Evolutionary conservation across 2,329 filamentous ascomycete genomes (phyloP), one percentile per base, ranked within the genome.

Genomic region (Sclerotinia sclerotiorum): DNA sequence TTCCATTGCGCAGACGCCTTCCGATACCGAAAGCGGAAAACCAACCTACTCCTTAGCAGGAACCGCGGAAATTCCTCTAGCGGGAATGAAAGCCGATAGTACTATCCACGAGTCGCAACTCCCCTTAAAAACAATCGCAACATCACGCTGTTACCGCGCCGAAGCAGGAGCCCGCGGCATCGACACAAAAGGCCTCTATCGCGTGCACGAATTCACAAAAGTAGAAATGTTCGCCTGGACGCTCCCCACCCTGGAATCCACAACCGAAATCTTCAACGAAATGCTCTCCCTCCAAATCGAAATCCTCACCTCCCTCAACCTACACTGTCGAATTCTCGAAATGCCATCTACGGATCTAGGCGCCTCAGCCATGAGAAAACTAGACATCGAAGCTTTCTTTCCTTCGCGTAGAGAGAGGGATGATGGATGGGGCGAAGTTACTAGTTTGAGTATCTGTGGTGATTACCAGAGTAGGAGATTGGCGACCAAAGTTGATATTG

Each of bases 171-270:
- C 93, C 0, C 85, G 94, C 51, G 95, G 95, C 42, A 89, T 90
- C 32, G 92, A 95, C 74, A 97, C 94, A 1, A 97, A 97, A 80
- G 95, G 95, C 6, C 82, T 99, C 1, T 99, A 98, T 80, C 90
- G 95, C 39, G 95, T 99, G 4, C 95, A 99, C 80, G 95, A 99
- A 80, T 99, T 99, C 80, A 97, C 93, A 39, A 99, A 99, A 79
- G 94, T 99, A 0, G 95, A 99, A 80, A 89, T 99, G 84, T 98
- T 99, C 78, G 93, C 91, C 0, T 99, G 95, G 95, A 90, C 92
- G 5, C 75, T 84, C 42, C 87, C 91, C 1, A 83, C 87, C 65
- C 68, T 75, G 2, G 77, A 76, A 44, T 77, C 79, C 52, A 82
- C 87, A 0, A 81, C 84, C 10, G 81, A 84, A 0, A 74, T 94